Evolutionary conservation across 2,329 filamentous ascomycete species (phyloP).

Genomic region (Aspergillus sp.): DNA sequence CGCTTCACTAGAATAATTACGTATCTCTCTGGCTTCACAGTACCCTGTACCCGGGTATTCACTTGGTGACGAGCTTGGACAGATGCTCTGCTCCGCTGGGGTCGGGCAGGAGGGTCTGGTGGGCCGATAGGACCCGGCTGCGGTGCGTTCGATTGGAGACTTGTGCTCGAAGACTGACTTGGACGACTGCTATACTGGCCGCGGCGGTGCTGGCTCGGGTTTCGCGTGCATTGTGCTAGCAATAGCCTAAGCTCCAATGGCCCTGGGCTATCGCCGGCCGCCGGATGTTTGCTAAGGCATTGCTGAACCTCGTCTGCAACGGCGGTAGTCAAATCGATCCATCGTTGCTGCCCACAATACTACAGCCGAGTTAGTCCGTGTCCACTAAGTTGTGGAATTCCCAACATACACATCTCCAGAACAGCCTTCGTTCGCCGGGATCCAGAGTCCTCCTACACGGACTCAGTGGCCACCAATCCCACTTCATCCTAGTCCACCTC

Average conservation of each 20-base stretch:
- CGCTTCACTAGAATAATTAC: neutral
- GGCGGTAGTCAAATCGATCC: neutral
- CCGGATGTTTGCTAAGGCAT: neutral
- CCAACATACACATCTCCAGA: neutral
- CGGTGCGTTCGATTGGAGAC: no score
- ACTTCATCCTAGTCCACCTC: neutral
- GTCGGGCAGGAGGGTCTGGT: no score
- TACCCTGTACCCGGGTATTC: no score
- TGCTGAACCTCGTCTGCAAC: neutral
- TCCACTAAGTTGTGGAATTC: rapidly evolving
- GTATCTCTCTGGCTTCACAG: neutral
- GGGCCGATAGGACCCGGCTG: no score
- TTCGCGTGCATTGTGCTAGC: no score
- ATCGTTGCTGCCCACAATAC: neutral
- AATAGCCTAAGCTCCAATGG: neutral
- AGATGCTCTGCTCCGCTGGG: no score
- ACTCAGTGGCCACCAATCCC: constrained; percentile 1
- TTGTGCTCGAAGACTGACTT: rapidly evolving
- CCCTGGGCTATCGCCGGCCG: no score
- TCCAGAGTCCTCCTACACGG: neutral
- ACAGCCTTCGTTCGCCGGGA: neutral
- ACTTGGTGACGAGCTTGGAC: no score
- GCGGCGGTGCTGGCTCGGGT: no score
- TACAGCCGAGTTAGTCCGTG: neutral
- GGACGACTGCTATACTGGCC: no score